Evolutionary conservation across 2,329 filamentous ascomycete genomes (phyloP).

Genomic region (Curvularia sp.): DNA sequence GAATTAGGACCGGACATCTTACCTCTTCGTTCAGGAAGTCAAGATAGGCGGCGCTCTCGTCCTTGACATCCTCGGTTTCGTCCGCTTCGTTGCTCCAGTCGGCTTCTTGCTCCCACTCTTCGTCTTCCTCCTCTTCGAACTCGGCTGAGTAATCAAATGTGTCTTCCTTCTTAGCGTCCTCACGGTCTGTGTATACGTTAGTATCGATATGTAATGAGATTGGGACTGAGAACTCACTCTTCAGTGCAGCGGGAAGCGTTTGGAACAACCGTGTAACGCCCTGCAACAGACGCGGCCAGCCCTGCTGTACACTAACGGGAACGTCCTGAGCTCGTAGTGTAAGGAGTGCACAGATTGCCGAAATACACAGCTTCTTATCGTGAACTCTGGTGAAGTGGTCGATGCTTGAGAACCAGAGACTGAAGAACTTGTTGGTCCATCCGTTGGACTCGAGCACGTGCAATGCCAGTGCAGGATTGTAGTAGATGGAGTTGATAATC

Average conservation of each 20-base stretch:
- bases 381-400: slow-evolving; percentile 92
- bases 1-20: slow-evolving; percentile 33
- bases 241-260: slow-evolving; percentile 84
- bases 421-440: slow-evolving; percentile 99
- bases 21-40: slow-evolving; percentile 95
- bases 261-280: slow-evolving; percentile 92
- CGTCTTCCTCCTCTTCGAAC: slow-evolving; percentile 77
- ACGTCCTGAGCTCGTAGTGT: slow-evolving; percentile 81
- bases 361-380: slow-evolving; percentile 98
- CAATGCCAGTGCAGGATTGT: slow-evolving; percentile 86
- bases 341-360: slow-evolving; percentile 86
- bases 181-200: slow-evolving; percentile 68
- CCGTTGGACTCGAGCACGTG: slow-evolving; percentile 87
- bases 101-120: slow-evolving; percentile 78
- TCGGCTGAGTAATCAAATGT: slow-evolving; percentile 82
- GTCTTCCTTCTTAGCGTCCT: slow-evolving; percentile 84
- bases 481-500: slow-evolving; percentile 97
- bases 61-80: slow-evolving; percentile 73
- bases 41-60: slow-evolving; percentile 92
- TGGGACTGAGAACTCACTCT: slow-evolving; percentile 65
- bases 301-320: slow-evolving; percentile 89
- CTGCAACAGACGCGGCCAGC: slow-evolving; percentile 89
- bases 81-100: slow-evolving; percentile 71
- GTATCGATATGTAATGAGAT: slow-evolving; percentile 21
- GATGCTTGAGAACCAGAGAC: slow-evolving; percentile 96